Percentiles rank a stretch among this genome's conserved stretches.
Evolutionary conservation across 768 basidiomycete species (phyloP).

Genomic region (Auriscalpium vulgare): DNA sequence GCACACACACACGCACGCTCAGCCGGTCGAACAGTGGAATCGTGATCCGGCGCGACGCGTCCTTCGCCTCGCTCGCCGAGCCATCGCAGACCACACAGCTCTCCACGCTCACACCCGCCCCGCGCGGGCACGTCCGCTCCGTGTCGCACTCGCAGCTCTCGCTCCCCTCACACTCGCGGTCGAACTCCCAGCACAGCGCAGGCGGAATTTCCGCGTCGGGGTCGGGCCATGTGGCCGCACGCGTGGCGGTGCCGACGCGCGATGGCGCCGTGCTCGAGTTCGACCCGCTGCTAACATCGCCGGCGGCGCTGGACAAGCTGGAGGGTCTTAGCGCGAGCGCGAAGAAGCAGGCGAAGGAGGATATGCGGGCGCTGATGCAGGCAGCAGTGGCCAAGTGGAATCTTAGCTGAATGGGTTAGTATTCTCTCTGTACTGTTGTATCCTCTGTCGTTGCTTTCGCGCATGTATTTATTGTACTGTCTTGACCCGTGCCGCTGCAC

Average conservation of each 20-base stretch:
- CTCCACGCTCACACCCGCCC: too few species aligned
- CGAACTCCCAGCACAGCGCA: slow-evolving; percentile 10
- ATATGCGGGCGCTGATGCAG: slow-evolving; percentile 66
- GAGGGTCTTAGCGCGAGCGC: slow-evolving; percentile 76
- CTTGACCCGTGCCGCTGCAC: too few species aligned
- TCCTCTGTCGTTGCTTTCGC: not conserved
- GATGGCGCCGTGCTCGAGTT: slow-evolving; percentile 83
- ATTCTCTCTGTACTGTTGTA: not conserved
- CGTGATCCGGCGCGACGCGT: slow-evolving; percentile 51
- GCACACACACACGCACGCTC: slow-evolving; percentile 20
- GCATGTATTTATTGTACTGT: too few species aligned
- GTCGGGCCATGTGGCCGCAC: slow-evolving; percentile 36
- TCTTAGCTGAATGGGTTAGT: not conserved
- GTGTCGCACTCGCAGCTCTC: slow-evolving; percentile 27
- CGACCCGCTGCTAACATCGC: slow-evolving; percentile 70
- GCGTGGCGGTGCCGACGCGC: slow-evolving; percentile 71
- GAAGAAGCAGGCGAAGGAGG: slow-evolving; percentile 73
- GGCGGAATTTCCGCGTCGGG: not conserved
- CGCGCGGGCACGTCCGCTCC: slow-evolving; percentile 30
- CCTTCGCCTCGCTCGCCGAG: slow-evolving; percentile 24
- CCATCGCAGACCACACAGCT: slow-evolving; percentile 11
- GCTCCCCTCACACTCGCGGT: slow-evolving; percentile 14
- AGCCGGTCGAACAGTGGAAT: slow-evolving; percentile 43
- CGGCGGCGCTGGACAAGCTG: slow-evolving; percentile 62
- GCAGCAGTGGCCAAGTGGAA: slow-evolving; percentile 75